Percentiles rank a stretch among this genome's conserved stretches.
These are phyloP conservation scores for Monosporozyma aquatica DNA, from an alignment of 805 yeast genomes.

Conservation along the genomic window DNA sequence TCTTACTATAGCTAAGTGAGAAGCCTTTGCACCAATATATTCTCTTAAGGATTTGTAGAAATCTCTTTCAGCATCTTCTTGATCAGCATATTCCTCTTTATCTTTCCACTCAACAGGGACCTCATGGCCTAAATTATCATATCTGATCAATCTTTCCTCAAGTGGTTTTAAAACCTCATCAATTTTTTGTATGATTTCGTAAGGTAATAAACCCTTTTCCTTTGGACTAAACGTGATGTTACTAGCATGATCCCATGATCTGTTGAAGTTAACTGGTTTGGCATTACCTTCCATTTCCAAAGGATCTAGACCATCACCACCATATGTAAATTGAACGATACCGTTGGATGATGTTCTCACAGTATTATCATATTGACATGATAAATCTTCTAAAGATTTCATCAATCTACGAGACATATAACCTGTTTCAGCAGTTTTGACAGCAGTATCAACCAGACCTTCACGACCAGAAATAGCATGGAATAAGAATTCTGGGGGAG, in stretches of 20 bases:
- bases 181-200: conserved; percentile 48
- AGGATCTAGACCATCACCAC: conserved; percentile 98
- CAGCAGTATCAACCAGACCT: conserved; percentile 98
- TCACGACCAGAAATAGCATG: conserved; percentile 99
- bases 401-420: conserved; percentile 96
- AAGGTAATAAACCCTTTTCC: conserved; percentile 58
- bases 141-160: conserved; percentile 50
- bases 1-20: conserved; percentile 48
- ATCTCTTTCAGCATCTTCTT: conserved; percentile 76
- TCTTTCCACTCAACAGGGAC: conserved; percentile 38
- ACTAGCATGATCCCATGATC: conserved; percentile 91
- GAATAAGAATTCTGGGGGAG: conserved; percentile 95
- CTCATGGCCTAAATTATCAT: conserved; percentile 60
- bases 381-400: conserved; percentile 95
- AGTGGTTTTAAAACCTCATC: conserved; percentile 52
- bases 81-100: conserved; percentile 65
- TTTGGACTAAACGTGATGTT: conserved; percentile 55
- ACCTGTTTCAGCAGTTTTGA: conserved; percentile 98
- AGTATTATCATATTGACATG: conserved; percentile 86
- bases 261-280: conserved; percentile 80
- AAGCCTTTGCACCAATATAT: conserved; percentile 51
- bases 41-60: conserved; percentile 70
- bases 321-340: conserved; percentile 94
- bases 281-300: conserved; percentile 99
- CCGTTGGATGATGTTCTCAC: conserved; percentile 94